Percentiles rank a stretch among this genome's conserved stretches.
Conservation (phyloP, 306 rosid genomes). For the Fagus sylvatica region DNA sequence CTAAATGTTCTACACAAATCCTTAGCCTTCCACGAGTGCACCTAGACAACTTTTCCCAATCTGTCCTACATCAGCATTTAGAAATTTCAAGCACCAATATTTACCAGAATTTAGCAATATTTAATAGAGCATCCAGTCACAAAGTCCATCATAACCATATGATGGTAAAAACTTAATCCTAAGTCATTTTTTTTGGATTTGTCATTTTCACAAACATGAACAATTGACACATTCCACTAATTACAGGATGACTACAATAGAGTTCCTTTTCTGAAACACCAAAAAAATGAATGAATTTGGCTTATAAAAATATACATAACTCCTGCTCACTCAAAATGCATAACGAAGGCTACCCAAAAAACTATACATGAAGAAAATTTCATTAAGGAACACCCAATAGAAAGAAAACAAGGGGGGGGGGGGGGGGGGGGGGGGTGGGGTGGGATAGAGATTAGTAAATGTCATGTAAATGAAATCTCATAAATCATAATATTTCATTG, state of each 20-base stretch:
- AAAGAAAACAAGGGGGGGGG: not conserved
- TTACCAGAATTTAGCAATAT: constrained; percentile 1
- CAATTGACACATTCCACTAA: not conserved
- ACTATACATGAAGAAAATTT: not conserved
- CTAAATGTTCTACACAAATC: too few relatives aligned
- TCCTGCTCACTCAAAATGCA: constrained; percentile 3
- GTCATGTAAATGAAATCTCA: not conserved
- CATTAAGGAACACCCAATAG: not conserved
- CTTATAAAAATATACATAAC: not conserved
- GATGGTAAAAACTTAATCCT: not conserved
- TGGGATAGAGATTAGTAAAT: not conserved
- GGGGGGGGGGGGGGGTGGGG: too few relatives aligned
- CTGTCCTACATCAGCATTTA: not conserved
- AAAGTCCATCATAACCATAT: not conserved
- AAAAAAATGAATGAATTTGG: not conserved
- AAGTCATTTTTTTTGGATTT: not conserved
- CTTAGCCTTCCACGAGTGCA: too few relatives aligned
- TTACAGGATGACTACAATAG: not conserved
- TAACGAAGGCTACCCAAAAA: not conserved
- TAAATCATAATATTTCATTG: not conserved
- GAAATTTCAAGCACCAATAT: not conserved
- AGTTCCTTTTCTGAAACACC: not conserved
- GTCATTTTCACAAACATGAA: not conserved
- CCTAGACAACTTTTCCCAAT: too few relatives aligned
- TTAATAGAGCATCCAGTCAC: not conserved